These are phyloP conservation scores for Flaveria bidentis DNA, from an alignment of 129 eudicot genomes.

Conservation along the genomic window DNA sequence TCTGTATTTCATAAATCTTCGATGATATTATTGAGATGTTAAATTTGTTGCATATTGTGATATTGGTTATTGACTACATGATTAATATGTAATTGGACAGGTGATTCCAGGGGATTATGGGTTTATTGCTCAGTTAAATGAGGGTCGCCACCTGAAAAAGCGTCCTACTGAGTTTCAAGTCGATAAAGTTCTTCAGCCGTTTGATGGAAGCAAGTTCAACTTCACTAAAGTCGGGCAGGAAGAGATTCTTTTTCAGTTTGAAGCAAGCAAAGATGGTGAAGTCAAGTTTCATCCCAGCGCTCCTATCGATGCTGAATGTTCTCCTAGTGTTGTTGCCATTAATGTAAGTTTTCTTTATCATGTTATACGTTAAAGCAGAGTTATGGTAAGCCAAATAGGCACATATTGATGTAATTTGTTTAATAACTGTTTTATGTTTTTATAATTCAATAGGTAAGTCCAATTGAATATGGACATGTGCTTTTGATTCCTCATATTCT, in stretches of 20 bases:
- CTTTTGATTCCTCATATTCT: slow-evolving; percentile 92
- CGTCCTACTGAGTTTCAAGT: slow-evolving; percentile 99
- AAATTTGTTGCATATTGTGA: not conserved
- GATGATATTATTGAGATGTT: not conserved
- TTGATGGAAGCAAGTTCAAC: slow-evolving; percentile 92
- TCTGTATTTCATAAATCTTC: not conserved
- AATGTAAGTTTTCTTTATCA: slow-evolving; percentile 53
- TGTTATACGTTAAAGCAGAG: not conserved
- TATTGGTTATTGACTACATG: not conserved
- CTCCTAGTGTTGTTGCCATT: slow-evolving; percentile 98
- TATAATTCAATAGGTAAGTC: slow-evolving; percentile 76
- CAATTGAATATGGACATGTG: slow-evolving; percentile 97
- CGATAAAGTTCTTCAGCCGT: slow-evolving; percentile 93
- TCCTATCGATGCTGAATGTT: slow-evolving; percentile 58
- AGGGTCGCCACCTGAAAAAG: slow-evolving; percentile 98
- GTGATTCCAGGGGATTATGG: slow-evolving; percentile 88
- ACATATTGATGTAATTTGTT: not conserved
- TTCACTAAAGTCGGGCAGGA: slow-evolving; percentile 98
- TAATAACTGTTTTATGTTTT: not conserved
- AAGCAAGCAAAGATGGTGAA: slow-evolving; percentile 75
- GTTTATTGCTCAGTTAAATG: slow-evolving; percentile 92
- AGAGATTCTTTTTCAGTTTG: slow-evolving; percentile 94
- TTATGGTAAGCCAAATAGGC: not conserved
- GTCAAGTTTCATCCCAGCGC: slow-evolving; percentile 80
- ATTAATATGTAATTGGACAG: slow-evolving; percentile 38